A percentile compares a stretch with the other conserved stretches of the same genome.
phyloP scores from a whole-genome alignment of 352 stramenopile species.

The Globisporangium heterothallicum region DNA sequence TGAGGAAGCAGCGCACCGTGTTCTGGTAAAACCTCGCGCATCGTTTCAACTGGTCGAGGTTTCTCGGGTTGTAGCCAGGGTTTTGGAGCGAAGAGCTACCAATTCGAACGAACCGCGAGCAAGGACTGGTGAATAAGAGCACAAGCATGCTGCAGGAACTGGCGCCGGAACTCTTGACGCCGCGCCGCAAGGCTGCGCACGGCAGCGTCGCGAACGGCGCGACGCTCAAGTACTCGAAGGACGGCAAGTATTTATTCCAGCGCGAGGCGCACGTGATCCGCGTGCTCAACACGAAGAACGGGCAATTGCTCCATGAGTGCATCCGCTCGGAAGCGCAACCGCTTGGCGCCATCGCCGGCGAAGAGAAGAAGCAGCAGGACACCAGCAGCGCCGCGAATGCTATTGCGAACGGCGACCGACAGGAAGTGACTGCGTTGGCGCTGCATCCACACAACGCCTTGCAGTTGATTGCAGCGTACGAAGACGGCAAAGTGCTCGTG shows the following conservation, averaged over 20 bases:
- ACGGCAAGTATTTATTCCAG: constrained; percentile 78
- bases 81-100: not conserved
- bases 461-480: constrained; percentile 64
- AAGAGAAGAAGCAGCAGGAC: constrained; percentile 8
- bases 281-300: constrained; percentile 66
- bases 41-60: too few relatives aligned
- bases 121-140: constrained; percentile 1
- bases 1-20: not conserved
- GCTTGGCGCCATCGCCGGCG: constrained; percentile 13
- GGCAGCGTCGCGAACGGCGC: constrained; percentile 1
- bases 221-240: constrained; percentile 51
- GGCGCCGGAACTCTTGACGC: constrained; percentile 28
- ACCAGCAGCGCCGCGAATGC: not conserved
- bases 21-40: not conserved
- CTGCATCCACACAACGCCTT: constrained; percentile 67
- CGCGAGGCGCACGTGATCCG: constrained; percentile 66
- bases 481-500: constrained; percentile 54
- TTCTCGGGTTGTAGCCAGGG: not conserved
- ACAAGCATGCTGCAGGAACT: not conserved
- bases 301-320: constrained; percentile 71
- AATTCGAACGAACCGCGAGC: too few relatives aligned
- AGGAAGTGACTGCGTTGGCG: constrained; percentile 44
- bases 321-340: constrained; percentile 24
- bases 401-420: constrained; percentile 9
- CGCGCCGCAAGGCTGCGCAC: constrained; percentile 12